A percentile compares a stretch with the other conserved stretches of the same genome.
These are phyloP conservation scores for Kingdonia uniflora DNA, from an alignment of 164 flowering plant genomes.

Conservation along the genomic window DNA sequence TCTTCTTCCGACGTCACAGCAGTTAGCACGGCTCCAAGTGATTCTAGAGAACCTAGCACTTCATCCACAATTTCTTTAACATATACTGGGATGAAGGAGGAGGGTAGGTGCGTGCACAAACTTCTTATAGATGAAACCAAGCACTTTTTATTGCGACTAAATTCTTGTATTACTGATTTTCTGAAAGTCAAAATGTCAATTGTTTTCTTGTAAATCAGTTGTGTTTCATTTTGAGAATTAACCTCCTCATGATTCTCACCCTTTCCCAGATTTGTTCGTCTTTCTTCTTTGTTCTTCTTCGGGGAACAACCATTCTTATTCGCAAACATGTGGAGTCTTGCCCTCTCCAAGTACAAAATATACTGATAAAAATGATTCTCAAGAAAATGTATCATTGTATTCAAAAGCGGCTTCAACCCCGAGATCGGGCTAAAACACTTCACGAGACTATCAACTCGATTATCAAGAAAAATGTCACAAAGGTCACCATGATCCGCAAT, in stretches of 20 bases:
- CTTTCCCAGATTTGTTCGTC: not conserved
- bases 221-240: not conserved
- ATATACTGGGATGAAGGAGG: slow-evolving; percentile 14
- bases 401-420: slow-evolving; percentile 27
- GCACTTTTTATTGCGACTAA: slow-evolving; percentile 3
- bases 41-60: slow-evolving; percentile 13
- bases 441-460: slow-evolving; percentile 25
- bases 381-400: slow-evolving; percentile 23
- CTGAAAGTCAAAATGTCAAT: slow-evolving; percentile 10
- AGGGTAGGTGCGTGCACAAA: slow-evolving; percentile 36
- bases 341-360: not conserved
- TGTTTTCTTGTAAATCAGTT: not conserved
- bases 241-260: too few relatives aligned
- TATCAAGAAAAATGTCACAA: slow-evolving; percentile 30
- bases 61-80: slow-evolving; percentile 18
- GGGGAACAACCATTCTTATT: not conserved
- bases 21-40: slow-evolving; percentile 4
- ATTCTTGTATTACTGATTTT: slow-evolving; percentile 20
- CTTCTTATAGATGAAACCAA: slow-evolving; percentile 12
- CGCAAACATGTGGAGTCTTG: too few relatives aligned
- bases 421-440: slow-evolving; percentile 20
- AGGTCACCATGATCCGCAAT: slow-evolving; percentile 27
- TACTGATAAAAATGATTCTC: slow-evolving; percentile 21
- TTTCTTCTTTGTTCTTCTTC: not conserved
- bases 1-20: slow-evolving; percentile 1